Evolutionary conservation across 768 basidiomycete genomes (phyloP), one percentile per base, ranked within the genome.

Genomic region (Grammothele lineata): DNA sequence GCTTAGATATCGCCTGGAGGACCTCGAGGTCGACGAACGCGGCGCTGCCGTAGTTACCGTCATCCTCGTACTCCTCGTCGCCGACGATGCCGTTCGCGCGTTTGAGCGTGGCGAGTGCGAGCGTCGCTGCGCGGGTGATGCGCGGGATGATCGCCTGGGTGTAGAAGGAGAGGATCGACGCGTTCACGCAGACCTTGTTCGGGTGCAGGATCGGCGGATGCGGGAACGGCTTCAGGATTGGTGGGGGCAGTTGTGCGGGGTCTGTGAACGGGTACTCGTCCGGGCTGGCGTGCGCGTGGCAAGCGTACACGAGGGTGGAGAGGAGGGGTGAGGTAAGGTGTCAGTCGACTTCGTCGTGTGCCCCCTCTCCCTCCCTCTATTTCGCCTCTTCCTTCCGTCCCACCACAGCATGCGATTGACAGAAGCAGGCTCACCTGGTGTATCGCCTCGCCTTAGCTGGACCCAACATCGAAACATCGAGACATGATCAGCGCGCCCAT

Each of bases 201-300:
- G 84, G 82, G 64, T 83, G 72, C 21, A 98, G 77, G 51, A 95
- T 83, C 4, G 75, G 66, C 1, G 93, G 92, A 69, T 87, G 87
- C 39, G 68, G 61, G 48, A 88, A 70, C 2, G 85, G 76, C 5
- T 79, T 79, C 12, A 99, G 75, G 42, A 99, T 77, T 19, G 95
- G 92, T 0, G 73, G 62, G 0, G 96, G 94, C 27, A 99, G 86
- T 49, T 80, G 72, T 12, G 68, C 61, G 21, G 65, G 51, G 1
- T 73, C 67, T 3, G 90, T 88, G 73, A 99, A 99, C 0, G 96
- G 93, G 61, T 95, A 92, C 73, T 99, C 96, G 63, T 99, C 96
- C 35, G 96, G 96, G 62, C 95, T 97, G 62, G 17, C 40, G 24
- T 30, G 26, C 3, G 19, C 35, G 18, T 6, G 35, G 27, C 27